Base-by-base conservation (phyloP, 208 protist species). In the Trypanosoma melophagium region DNA sequence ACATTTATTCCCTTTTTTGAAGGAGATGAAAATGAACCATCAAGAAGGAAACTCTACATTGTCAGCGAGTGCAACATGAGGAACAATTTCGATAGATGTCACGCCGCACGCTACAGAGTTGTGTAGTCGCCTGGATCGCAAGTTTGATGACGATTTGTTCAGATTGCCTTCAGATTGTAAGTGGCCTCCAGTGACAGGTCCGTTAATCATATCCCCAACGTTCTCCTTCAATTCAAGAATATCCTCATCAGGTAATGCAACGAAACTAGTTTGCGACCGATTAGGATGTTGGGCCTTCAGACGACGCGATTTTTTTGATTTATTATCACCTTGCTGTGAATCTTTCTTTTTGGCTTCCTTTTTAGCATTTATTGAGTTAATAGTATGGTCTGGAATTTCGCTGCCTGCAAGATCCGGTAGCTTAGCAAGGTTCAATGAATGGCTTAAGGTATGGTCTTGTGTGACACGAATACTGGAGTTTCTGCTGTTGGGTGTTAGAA, bases 341-440 rank as follows among this genome's bases (percentile, higher is more conserved):
- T 45, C 7, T 50, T 3, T 8, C 13, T 31, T 31, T 31, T 19
- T 57, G 0, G 31, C 2, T 9, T 4, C 19, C 17, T 50, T 71
- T 54, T 40, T 21, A 7, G 16, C 7, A 28, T 8, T 24, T 54
- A 22, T 21, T 21, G 22, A 4, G 1, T 56, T 40, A 8, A 45
- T 21, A 38, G 42, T 41, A n/a, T 1, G 2, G 42, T 67, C 59
- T 45, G 35, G 50, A 61, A 67, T 54, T 16, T 67, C 50, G 49
- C 41, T 62, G 16, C 12, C 51, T 44, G 7, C 24, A 22, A 61
- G 0, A 21, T 67, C 68, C 31, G 68, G 68, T 52, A 74, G 28
- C 17, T 63, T 13, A 19, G 49, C 44, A 19, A 63, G 21, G 47
- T 35, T 55, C 9, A 21, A 14, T 12, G 28, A 49, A 12, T 53